These are phyloP conservation scores for Astraeus odoratus DNA, from an alignment of 768 basidiomycete genomes.

Conservation along the genomic window DNA sequence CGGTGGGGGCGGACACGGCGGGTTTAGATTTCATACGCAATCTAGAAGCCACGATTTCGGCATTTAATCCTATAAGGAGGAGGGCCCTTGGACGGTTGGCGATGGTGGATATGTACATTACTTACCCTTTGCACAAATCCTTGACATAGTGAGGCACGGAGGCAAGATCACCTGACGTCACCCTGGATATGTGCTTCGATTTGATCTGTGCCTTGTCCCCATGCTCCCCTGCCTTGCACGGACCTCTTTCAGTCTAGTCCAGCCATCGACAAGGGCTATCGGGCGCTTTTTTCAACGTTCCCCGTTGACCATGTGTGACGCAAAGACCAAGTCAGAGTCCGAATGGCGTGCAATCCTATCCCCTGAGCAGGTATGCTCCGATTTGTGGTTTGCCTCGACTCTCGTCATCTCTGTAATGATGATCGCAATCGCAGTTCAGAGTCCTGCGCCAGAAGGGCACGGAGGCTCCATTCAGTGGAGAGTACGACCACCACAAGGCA, in stretches of 20 bases:
- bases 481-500: slow-evolving; percentile 64
- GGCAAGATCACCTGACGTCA: background rate
- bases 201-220: too few relatives aligned
- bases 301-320: slow-evolving; percentile 12
- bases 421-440: slow-evolving; percentile 56
- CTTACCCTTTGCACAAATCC: background rate
- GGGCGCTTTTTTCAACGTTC: slow-evolving; percentile 1
- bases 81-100: too few relatives aligned
- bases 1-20: slow-evolving; percentile 25
- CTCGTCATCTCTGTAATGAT: background rate
- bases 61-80: slow-evolving; percentile 6
- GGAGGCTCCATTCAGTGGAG: slow-evolving; percentile 68
- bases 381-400: background rate
- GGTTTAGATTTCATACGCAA: slow-evolving; percentile 22
- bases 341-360: slow-evolving; percentile 84
- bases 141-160: background rate
- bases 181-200: background rate
- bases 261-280: background rate
- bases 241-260: background rate
- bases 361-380: slow-evolving; percentile 64
- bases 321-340: slow-evolving; percentile 47
- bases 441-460: slow-evolving; percentile 85
- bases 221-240: background rate
- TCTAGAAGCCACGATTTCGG: slow-evolving; percentile 13
- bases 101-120: background rate